A percentile compares a stretch with the other conserved stretches of the same genome.
phyloP scores from a whole-genome alignment of 768 basidiomycete species.

The Amanita fuliginea region DNA sequence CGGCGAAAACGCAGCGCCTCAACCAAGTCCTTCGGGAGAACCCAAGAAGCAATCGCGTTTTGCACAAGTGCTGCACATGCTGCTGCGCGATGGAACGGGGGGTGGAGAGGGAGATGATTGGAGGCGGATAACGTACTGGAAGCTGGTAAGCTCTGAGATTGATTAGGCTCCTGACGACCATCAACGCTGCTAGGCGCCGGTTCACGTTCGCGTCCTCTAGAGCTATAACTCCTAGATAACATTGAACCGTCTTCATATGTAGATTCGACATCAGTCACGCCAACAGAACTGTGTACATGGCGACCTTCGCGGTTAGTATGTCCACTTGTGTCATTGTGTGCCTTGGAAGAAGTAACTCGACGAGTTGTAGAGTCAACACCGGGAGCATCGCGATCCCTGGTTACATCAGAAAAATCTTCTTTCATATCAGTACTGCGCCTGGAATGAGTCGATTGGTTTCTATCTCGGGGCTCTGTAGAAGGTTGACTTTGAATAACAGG shows the following conservation, averaged over 20 bases:
- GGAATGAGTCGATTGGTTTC: slow-evolving; percentile 2
- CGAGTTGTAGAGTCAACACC: background rate
- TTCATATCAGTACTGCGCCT: slow-evolving; percentile 5
- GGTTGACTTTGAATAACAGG: background rate
- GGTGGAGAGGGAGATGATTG: slow-evolving; percentile 28
- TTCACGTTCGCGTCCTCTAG: slow-evolving; percentile 20
- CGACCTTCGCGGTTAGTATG: slow-evolving; percentile 4
- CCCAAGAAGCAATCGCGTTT: slow-evolving; percentile 12
- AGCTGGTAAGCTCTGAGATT: slow-evolving; percentile 26
- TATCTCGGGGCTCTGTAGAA: background rate
- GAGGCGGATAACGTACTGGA: slow-evolving; percentile 59
- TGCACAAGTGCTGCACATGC: slow-evolving; percentile 4
- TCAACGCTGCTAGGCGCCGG: slow-evolving; percentile 13
- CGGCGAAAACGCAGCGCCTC: slow-evolving; percentile 17
- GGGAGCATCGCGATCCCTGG: background rate
- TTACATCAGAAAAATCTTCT: background rate
- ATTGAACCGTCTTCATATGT: slow-evolving; percentile 12
- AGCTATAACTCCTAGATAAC: slow-evolving; percentile 15
- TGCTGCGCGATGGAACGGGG: slow-evolving; percentile 19
- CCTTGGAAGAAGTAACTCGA: background rate
- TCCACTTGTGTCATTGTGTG: background rate
- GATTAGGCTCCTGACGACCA: slow-evolving; percentile 17
- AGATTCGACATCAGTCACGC: background rate
- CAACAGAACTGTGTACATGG: background rate
- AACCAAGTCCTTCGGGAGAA: slow-evolving; percentile 12